A percentile compares a stretch with the other conserved stretches of the same genome.
phyloP scores from a whole-genome alignment of 306 rosid genomes.

The Arachis stenosperma region DNA sequence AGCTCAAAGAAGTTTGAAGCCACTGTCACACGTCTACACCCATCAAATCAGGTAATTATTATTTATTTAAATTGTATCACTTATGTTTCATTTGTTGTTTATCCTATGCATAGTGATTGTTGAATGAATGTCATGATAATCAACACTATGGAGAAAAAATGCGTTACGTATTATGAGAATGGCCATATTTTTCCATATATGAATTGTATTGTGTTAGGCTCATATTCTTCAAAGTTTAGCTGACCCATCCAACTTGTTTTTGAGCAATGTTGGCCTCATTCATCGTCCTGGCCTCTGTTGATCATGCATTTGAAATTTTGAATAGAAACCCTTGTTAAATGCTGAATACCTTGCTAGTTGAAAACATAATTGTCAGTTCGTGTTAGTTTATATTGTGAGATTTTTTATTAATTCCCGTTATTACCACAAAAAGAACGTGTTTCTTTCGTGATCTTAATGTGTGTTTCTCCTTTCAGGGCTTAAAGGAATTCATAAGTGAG shows the following conservation, averaged over 20 bases:
- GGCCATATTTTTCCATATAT: constrained; percentile 13
- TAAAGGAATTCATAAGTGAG: constrained; percentile 85
- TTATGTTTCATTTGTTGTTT: constrained; percentile 24
- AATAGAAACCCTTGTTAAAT: constrained; percentile 18
- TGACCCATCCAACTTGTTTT: constrained; percentile 20
- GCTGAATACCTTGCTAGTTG: not conserved
- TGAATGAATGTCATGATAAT: constrained; percentile 5
- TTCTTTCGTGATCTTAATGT: constrained; percentile 30
- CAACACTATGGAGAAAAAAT: constrained; percentile 9
- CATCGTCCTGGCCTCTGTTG: constrained; percentile 17
- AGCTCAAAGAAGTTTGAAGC: constrained; percentile 88
- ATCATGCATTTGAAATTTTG: not conserved
- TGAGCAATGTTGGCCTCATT: constrained; percentile 4
- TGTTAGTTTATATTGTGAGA: not conserved
- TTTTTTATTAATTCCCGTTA: not conserved
- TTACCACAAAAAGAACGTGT: not conserved
- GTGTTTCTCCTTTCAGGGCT: constrained; percentile 60
- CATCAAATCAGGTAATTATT: constrained; percentile 70
- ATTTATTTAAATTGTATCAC: constrained; percentile 17
- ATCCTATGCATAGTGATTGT: constrained; percentile 24
- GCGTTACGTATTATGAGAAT: not conserved
- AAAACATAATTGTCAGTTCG: not conserved
- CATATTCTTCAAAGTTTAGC: constrained; percentile 8
- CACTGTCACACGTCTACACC: constrained; percentile 87
- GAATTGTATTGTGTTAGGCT: constrained; percentile 11